Conservation (phyloP, 2,329 filamentous ascomycete genomes). For the Ceratocystis ficicola region DNA sequence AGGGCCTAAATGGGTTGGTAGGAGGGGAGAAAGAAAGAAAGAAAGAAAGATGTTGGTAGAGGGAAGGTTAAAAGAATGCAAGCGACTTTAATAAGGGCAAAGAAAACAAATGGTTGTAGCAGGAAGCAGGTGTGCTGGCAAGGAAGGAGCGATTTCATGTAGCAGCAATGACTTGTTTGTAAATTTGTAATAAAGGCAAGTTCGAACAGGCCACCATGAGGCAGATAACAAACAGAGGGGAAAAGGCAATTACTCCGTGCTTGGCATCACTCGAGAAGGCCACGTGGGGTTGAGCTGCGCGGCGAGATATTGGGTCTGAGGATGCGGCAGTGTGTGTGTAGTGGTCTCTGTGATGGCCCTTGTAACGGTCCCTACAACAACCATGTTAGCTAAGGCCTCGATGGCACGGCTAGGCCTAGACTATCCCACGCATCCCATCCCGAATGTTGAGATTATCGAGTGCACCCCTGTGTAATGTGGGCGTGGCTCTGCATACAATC, state of each 20-base stretch:
- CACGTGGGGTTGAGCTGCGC: not conserved
- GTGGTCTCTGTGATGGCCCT: not conserved
- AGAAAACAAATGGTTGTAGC: not conserved
- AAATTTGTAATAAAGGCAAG: not conserved
- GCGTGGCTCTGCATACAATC: not conserved
- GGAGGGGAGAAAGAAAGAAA: not conserved
- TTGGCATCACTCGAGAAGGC: not conserved
- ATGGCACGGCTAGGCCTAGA: not conserved
- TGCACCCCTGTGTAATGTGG: not conserved
- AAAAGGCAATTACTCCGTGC: not conserved
- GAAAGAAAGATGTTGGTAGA: not conserved
- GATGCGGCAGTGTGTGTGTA: not conserved
- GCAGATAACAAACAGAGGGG: not conserved
- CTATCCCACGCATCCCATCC: not conserved
- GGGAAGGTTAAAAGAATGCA: not conserved
- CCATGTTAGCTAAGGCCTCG: not conserved
- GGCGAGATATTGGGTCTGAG: no score
- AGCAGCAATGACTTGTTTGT: not conserved
- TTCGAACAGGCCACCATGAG: not conserved
- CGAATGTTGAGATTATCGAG: not conserved
- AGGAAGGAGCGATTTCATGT: not conserved
- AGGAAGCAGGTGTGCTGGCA: not conserved
- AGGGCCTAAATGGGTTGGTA: not conserved
- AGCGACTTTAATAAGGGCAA: not conserved
- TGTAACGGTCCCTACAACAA: not conserved